Evolutionary conservation across 1,284 basidiomycete genomes (phyloP), one percentile per base, ranked within the genome.

Genomic region (Mycosarcoma mackinlayi): DNA sequence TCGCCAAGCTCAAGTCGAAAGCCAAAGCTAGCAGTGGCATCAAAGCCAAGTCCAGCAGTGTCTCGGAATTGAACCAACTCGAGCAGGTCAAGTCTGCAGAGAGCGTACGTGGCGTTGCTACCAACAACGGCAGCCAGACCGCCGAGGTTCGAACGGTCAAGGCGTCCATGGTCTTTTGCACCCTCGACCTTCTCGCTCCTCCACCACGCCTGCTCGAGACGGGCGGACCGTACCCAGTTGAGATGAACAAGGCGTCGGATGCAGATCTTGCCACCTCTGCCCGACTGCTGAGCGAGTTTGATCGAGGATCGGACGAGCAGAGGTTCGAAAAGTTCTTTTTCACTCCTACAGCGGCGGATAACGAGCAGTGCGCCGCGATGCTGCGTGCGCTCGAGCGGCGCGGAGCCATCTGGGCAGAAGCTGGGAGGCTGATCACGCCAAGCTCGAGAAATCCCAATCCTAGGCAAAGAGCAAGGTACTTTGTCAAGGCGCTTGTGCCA

Each of bases 401-500:
- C 16, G 69, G 69, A 8, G 56, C 37, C 0, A 57, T 72, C 33
- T 72, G 69, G 69, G 25, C 25, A 9, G 69, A 67, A n/a, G 63
- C 64, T 1, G 69, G 64, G 4, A 25, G 69, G 8, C 30, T 72
- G 23, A 67, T 62, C 40, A 67, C 64, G 8, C 64, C 69, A 4
- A 60, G 56, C 19, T 60, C 57, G 2, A 45, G 69, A 7, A 67
- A 64, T 13, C 69, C 64, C 0, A 54, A 57, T 13, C 60, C 69
- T 0, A 38, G 34, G 10, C 52, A 63, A 19, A 34, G 69, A 8
- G 50, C 59, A 1, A 46, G 69, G 31, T 72, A 60, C 46, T 14
- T 72, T 11, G 69, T 72, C 45, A 72, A 67, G 27, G 59, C 64
- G 7, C n/a, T 72, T 7, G 59, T 63, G 28, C 69, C 69, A 3